Conservation (phyloP, 139 green algal genomes). For the Picochlorum sp. region DNA sequence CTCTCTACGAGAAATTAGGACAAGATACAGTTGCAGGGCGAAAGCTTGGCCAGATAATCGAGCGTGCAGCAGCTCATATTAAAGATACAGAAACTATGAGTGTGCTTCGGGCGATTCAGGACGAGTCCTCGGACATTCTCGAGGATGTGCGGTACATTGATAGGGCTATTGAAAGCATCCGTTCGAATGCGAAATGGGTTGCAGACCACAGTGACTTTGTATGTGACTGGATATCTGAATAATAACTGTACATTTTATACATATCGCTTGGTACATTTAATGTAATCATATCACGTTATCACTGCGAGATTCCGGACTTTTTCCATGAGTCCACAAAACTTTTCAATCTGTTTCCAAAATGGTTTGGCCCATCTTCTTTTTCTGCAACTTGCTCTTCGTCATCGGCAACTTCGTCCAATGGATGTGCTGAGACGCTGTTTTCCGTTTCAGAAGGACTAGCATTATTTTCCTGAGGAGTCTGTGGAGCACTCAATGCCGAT, state of each 20-base stretch:
- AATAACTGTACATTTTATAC: not conserved
- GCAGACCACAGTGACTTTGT: slow-evolving; percentile 8
- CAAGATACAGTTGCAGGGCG: slow-evolving; percentile 16
- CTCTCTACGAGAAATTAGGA: slow-evolving; percentile 1
- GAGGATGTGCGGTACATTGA: slow-evolving; percentile 21
- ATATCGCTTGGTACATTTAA: not conserved
- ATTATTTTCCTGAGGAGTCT: too few species aligned
- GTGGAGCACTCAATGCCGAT: too few species aligned
- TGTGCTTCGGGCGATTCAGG: slow-evolving; percentile 20
- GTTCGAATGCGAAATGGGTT: slow-evolving; percentile 24
- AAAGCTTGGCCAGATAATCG: slow-evolving; percentile 19
- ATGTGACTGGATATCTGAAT: slow-evolving; percentile 20
- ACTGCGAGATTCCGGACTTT: not conserved
- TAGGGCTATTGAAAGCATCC: slow-evolving; percentile 32
- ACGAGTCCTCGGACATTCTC: not conserved
- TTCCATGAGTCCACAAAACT: too few species aligned
- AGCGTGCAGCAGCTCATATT: slow-evolving; percentile 26
- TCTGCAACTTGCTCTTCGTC: too few species aligned
- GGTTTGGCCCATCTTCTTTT: too few species aligned
- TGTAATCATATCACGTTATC: not conserved
- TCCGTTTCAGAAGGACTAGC: too few species aligned
- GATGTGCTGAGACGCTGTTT: too few species aligned
- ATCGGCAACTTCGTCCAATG: too few species aligned
- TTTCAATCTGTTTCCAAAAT: too few species aligned
- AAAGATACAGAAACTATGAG: slow-evolving; percentile 5